These are phyloP conservation scores for Corymbia maculata DNA, from an alignment of 345 rosid genomes.

Conservation along the genomic window DNA sequence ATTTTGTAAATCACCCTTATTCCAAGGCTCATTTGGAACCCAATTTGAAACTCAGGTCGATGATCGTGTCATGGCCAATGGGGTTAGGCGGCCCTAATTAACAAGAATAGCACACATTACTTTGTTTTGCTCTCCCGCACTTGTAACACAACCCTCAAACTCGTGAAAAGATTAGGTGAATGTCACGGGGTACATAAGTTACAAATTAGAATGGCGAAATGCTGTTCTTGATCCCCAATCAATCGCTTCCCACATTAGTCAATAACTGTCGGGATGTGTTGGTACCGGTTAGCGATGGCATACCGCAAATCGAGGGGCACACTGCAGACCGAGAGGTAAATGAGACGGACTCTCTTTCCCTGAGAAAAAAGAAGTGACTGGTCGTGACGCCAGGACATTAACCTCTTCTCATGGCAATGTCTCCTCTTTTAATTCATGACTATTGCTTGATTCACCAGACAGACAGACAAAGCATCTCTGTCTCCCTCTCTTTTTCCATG, in stretches of 20 bases:
- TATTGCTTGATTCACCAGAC: neutral
- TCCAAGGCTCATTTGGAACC: neutral
- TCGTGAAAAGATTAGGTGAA: neutral
- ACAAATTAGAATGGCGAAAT: neutral
- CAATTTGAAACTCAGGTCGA: neutral
- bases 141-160: neutral
- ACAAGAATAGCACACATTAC: neutral
- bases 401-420: neutral
- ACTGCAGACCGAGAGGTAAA: neutral
- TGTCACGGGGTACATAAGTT: neutral
- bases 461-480: neutral
- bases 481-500: neutral
- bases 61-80: neutral
- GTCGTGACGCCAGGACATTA: neutral
- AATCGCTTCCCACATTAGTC: neutral
- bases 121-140: neutral
- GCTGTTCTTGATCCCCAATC: neutral
- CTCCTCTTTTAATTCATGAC: neutral
- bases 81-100: neutral
- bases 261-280: neutral
- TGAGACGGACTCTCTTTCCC: neutral
- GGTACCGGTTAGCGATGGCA: too few species aligned
- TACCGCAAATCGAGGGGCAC: neutral
- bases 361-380: neutral
- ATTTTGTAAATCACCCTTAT: neutral